Conservation (phyloP, 2,329 filamentous ascomycete species). For the Fusarium clavum region DNA sequence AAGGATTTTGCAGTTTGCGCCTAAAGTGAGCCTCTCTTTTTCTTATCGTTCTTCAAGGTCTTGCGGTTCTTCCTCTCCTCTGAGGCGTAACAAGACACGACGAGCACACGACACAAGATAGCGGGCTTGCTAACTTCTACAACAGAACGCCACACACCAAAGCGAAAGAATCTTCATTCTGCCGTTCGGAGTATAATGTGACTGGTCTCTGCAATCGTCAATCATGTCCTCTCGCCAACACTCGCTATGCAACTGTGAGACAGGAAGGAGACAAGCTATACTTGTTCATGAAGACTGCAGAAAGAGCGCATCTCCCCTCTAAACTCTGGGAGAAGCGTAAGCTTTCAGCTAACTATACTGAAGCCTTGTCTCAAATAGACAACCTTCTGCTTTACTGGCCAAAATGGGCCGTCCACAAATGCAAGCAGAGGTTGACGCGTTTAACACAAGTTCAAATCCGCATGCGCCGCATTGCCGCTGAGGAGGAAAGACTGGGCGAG, state of each 20-base stretch:
- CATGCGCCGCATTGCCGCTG: constrained; percentile 82
- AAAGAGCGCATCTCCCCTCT: constrained; percentile 86
- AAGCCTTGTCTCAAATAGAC: constrained; percentile 89
- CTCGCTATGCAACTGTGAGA: constrained; percentile 91
- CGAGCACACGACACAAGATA: neutral
- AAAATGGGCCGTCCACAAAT: constrained; percentile 92
- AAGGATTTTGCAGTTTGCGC: constrained; percentile 92
- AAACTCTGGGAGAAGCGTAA: constrained; percentile 97
- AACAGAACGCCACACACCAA: constrained; percentile 64
- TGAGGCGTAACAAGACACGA: neutral
- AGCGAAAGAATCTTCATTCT: constrained; percentile 66
- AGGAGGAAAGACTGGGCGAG: constrained; percentile 91
- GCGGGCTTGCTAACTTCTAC: constrained; percentile 44
- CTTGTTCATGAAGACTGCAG: constrained; percentile 96
- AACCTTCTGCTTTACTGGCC: constrained; percentile 91
- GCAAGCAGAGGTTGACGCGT: constrained; percentile 94
- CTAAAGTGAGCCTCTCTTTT: constrained; percentile 72
- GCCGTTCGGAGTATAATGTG: constrained; percentile 93
- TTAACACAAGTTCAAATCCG: constrained; percentile 91
- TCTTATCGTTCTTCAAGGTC: neutral
- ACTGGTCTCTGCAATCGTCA: constrained; percentile 86
- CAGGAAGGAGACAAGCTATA: constrained; percentile 87
- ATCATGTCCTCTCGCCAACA: constrained; percentile 91
- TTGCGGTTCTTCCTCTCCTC: neutral
- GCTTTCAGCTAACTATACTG: constrained; percentile 88